Evolutionary conservation across 169 alveolate species (phyloP).

Genomic region (Plasmodium ovale): DNA sequence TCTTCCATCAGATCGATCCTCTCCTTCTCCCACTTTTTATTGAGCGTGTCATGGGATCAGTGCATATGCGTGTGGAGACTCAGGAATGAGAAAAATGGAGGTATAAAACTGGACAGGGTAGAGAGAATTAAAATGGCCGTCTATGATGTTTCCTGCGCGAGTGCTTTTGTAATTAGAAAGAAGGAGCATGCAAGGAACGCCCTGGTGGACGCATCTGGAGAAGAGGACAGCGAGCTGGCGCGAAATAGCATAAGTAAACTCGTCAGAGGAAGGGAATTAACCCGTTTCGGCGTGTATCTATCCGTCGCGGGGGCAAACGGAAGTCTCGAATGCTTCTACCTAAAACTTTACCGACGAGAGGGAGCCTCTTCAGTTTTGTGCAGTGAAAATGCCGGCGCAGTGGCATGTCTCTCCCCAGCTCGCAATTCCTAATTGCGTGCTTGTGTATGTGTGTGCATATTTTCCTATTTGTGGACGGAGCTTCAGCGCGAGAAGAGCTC

Average conservation of each 20-base stretch:
- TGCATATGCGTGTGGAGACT: conserved; percentile 39
- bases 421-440: too few species aligned
- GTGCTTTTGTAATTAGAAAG: conserved; percentile 16
- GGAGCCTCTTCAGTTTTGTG: too few species aligned
- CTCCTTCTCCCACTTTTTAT: conserved; percentile 10
- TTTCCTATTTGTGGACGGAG: too few species aligned
- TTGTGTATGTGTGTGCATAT: too few species aligned
- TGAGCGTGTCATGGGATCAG: conserved; percentile 73
- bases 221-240: too few species aligned
- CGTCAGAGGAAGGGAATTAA: too few species aligned
- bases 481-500: too few species aligned
- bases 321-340: neutral
- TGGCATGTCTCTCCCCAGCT: too few species aligned
- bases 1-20: conserved; percentile 57
- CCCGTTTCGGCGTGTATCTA: neutral
- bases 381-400: too few species aligned
- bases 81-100: neutral
- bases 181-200: neutral
- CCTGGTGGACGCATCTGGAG: too few species aligned
- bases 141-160: conserved; percentile 68
- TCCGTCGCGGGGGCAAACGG: conserved; percentile 24
- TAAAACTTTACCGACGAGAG: too few species aligned
- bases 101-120: neutral
- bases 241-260: too few species aligned
- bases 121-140: conserved; percentile 46